Percentiles rank a stretch among this genome's conserved stretches.
Conservation (phyloP, 805 yeast genomes). For the Lipomyces yamanashiensis region DNA sequence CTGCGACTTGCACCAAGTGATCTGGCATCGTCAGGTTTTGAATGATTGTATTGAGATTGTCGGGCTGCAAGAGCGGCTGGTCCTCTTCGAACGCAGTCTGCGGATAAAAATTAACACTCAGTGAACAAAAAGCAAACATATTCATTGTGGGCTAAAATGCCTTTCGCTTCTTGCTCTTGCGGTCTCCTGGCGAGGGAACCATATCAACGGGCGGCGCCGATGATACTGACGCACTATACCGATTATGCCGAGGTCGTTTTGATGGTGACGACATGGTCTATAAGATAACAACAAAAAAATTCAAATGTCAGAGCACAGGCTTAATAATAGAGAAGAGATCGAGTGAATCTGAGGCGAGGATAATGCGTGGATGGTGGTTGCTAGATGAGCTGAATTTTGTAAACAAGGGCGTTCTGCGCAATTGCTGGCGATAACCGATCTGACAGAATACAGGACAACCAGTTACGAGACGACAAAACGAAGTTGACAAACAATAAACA, state of each 20-base stretch:
- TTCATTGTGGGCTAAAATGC: slow-evolving; percentile 6
- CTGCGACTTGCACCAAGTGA: slow-evolving; percentile 75
- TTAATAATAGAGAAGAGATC: too few relatives aligned
- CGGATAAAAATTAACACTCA: neutral
- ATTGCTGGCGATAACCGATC: too few relatives aligned
- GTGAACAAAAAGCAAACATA: neutral
- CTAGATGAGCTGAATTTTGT: neutral
- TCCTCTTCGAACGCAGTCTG: slow-evolving; percentile 24
- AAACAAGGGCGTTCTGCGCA: neutral
- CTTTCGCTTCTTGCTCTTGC: slow-evolving; percentile 31
- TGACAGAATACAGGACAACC: too few relatives aligned
- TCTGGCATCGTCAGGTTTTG: slow-evolving; percentile 71
- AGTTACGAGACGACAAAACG: neutral
- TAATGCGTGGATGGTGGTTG: neutral
- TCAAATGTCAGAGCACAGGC: neutral
- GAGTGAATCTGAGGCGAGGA: too few relatives aligned
- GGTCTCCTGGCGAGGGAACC: slow-evolving; percentile 14
- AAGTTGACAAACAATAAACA: neutral
- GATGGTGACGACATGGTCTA: slow-evolving; percentile 31
- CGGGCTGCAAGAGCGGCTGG: slow-evolving; percentile 17
- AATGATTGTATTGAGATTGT: slow-evolving; percentile 51
- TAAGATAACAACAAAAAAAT: neutral
- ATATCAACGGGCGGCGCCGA: neutral
- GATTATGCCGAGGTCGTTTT: slow-evolving; percentile 26
- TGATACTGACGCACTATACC: slow-evolving; percentile 3